A percentile compares a stretch with the other conserved stretches of the same genome.
Conservation (phyloP, 2,329 filamentous ascomycete genomes). For the Beauveria caledonica region DNA sequence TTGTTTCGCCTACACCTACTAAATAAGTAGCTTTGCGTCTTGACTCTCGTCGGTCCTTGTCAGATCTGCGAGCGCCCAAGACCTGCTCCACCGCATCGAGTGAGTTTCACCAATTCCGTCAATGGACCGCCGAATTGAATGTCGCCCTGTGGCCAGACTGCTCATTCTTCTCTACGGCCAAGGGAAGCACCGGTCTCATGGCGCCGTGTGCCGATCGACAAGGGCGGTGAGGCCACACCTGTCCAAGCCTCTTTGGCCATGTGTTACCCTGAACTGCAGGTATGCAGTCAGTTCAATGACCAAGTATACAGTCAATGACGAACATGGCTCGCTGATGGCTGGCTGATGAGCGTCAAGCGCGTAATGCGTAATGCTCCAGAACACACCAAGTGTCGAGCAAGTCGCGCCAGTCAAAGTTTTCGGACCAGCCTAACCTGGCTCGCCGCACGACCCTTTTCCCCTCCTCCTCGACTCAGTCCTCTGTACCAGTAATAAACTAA, state of each 20-base stretch:
- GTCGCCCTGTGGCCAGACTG: neutral
- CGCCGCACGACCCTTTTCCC: neutral
- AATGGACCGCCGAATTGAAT: neutral
- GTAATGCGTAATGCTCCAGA: neutral
- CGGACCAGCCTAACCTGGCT: neutral
- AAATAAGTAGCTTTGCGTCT: neutral
- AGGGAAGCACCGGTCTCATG: neutral
- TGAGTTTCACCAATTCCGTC: too few species aligned
- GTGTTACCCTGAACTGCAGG: neutral
- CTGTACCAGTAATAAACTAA: too few species aligned
- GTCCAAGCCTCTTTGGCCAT: neutral
- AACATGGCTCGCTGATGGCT: neutral
- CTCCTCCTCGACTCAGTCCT: neutral
- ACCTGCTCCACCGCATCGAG: neutral
- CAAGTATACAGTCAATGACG: neutral
- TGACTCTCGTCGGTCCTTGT: conserved; percentile 3
- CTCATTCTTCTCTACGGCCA: neutral
- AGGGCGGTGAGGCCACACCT: conserved; percentile 4
- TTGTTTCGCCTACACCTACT: neutral
- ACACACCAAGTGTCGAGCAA: neutral
- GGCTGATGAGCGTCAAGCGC: neutral
- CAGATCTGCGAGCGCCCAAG: neutral
- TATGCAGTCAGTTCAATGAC: neutral
- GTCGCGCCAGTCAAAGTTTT: neutral
- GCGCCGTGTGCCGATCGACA: neutral